A percentile compares a stretch with the other conserved stretches of the same genome.
These are phyloP conservation scores for Podila clonocystis DNA, from an alignment of 192 early-diverging fungal species.

Conservation along the genomic window DNA sequence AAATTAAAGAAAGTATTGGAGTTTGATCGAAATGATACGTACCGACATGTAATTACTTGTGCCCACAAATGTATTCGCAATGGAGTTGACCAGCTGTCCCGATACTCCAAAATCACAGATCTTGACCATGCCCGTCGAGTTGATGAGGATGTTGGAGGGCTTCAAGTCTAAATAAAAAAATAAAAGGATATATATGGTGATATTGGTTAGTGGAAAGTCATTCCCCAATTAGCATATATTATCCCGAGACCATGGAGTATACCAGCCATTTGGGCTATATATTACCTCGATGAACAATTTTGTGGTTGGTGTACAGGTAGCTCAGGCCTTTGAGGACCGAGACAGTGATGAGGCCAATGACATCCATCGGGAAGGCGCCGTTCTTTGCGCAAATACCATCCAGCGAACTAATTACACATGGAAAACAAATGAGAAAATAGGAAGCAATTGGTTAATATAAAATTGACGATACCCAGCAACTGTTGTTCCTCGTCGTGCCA, in stretches of 20 bases:
- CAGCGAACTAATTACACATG: conserved; percentile 67
- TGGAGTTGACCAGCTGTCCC: conserved; percentile 84
- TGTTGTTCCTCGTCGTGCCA: too few relatives aligned
- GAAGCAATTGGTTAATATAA: background rate
- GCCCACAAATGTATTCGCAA: conserved; percentile 88
- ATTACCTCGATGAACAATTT: conserved; percentile 94
- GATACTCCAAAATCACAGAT: conserved; percentile 94
- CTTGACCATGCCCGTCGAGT: conserved; percentile 82
- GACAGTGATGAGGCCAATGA: conserved; percentile 85
- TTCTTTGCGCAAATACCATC: conserved; percentile 93
- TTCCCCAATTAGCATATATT: background rate
- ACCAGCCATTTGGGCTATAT: background rate
- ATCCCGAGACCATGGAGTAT: background rate
- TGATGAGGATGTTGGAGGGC: conserved; percentile 88
- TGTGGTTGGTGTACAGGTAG: conserved; percentile 89
- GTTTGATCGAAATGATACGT: conserved; percentile 31
- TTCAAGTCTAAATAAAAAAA: conserved; percentile 70
- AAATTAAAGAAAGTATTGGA: conserved; percentile 2
- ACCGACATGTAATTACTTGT: conserved; percentile 87
- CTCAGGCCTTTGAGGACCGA: conserved; percentile 82
- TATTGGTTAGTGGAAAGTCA: background rate
- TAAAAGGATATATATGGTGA: background rate
- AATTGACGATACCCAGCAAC: too few relatives aligned
- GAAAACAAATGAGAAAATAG: background rate
- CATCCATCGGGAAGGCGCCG: conserved; percentile 89